These are phyloP conservation scores for Naganishia randhawae DNA, from an alignment of 768 basidiomycete genomes.

Conservation along the genomic window DNA sequence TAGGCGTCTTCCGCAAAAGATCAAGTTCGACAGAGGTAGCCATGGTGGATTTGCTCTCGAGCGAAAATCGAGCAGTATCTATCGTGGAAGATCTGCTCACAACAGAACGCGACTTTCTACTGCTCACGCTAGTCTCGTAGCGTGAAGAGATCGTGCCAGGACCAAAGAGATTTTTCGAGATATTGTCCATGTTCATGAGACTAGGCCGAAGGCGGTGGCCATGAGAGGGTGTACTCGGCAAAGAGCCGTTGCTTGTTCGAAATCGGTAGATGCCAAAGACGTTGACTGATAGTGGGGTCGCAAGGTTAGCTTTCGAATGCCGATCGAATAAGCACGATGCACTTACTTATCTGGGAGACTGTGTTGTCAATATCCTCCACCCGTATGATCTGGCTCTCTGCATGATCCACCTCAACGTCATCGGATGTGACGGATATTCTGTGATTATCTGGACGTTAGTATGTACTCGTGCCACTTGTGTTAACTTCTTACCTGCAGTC, in stretches of 20 bases:
- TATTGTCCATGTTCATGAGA: conserved; percentile 84
- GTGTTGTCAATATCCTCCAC: conserved; percentile 68
- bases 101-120: conserved; percentile 62
- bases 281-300: neutral
- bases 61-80: conserved; percentile 31
- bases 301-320: neutral
- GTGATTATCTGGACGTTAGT: neutral
- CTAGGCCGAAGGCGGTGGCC: conserved; percentile 68
- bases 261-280: conserved; percentile 11
- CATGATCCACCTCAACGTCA: conserved; percentile 67
- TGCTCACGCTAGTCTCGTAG: conserved; percentile 56
- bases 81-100: conserved; percentile 65
- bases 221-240: conserved; percentile 80
- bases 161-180: conserved; percentile 84
- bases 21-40: conserved; percentile 47
- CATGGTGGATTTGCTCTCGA: conserved; percentile 57
- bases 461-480: neutral
- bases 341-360: conserved; percentile 76
- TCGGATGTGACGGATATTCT: conserved; percentile 60
- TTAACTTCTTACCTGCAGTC: conserved; percentile 62
- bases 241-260: conserved; percentile 53
- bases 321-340: neutral
- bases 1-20: neutral
- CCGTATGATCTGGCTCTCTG: conserved; percentile 74
- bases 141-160: conserved; percentile 47